Base-by-base conservation (phyloP, 768 basidiomycete species). In the Russula virescens region DNA sequence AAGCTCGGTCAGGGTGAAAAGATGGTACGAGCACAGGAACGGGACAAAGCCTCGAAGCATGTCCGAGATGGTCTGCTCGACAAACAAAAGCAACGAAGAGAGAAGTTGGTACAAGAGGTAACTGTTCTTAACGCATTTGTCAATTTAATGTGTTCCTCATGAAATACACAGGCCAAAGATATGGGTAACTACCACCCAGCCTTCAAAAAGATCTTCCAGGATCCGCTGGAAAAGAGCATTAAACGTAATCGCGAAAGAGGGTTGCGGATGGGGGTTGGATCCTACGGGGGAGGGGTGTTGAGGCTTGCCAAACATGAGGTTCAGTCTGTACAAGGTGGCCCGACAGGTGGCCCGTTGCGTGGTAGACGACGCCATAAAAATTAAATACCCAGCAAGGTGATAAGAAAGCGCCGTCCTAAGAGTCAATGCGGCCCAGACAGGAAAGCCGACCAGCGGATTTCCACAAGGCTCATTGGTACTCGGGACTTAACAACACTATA, bases 141-240 rank as follows among this genome's bases (percentile, higher is more conserved):
- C 5, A 19, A 57, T 46, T 53, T 2, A 31, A 31, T 3, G 5
- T 4, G 65, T 59, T 34, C 21, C 46, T 65, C 16, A 25, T 31
- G 5, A 21, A 38, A 9, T 51, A 49, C 43, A 31, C 67, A 94
- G 91, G 89, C 90, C 6, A 94, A 92, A 74, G 81, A 88, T 65
- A 65, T 89, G 64, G 91, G 91, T 19, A 93, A 91, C 71, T 94
- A 92, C 71, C 90, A 94, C 68, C 90, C 88, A 43, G 77, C 80
- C 5, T 75, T 93, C 58, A 94, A 91, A 72, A 83, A 80, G 62
- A 65, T 87, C 8, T 90, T 85, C 68, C 81, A 81, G 40, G 70
- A 75, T 6, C 71, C 71, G n/a, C 50, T 67, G 14, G 66, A 68
- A 40, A 65, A 66, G 21, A 64, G 61, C 8, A 74, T 69, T 48